Conservation (phyloP, 2,329 filamentous ascomycete species). For the Pseudogymnoascus sp. region DNA sequence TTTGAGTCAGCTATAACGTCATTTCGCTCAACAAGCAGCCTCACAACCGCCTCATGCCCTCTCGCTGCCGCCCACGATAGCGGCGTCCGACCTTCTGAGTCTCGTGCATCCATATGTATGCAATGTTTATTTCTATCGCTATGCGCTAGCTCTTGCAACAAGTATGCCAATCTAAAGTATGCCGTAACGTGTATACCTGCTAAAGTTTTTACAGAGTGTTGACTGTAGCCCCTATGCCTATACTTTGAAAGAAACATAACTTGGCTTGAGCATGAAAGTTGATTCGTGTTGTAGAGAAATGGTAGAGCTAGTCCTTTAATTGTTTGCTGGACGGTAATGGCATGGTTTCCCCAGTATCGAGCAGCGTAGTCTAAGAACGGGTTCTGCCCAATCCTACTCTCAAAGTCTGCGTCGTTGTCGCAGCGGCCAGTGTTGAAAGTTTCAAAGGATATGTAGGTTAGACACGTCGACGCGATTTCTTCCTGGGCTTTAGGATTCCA, state of each 20-base stretch:
- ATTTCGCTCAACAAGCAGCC: neutral
- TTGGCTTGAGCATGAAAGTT: neutral
- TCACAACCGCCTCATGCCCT: neutral
- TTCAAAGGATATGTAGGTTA: neutral
- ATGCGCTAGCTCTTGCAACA: constrained; percentile 5
- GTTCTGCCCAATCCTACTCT: neutral
- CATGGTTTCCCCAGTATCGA: neutral
- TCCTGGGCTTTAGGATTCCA: neutral
- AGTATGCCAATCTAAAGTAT: constrained; percentile 14
- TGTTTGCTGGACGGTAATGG: neutral
- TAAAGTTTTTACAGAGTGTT: neutral
- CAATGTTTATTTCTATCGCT: neutral
- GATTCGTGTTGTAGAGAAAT: neutral
- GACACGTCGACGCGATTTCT: neutral
- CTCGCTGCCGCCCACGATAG: neutral
- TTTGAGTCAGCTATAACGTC: neutral
- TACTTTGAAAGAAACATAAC: neutral
- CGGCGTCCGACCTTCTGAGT: neutral
- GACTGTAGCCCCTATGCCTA: neutral
- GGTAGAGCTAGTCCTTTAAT: neutral
- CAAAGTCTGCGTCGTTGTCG: neutral
- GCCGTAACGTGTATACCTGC: constrained; percentile 19
- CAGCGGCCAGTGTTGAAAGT: neutral
- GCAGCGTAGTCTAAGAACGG: neutral
- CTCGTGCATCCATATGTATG: neutral